phyloP scores from a whole-genome alignment of 495 filamentous ascomycete species.

The Opeltia flavorubescens region DNA sequence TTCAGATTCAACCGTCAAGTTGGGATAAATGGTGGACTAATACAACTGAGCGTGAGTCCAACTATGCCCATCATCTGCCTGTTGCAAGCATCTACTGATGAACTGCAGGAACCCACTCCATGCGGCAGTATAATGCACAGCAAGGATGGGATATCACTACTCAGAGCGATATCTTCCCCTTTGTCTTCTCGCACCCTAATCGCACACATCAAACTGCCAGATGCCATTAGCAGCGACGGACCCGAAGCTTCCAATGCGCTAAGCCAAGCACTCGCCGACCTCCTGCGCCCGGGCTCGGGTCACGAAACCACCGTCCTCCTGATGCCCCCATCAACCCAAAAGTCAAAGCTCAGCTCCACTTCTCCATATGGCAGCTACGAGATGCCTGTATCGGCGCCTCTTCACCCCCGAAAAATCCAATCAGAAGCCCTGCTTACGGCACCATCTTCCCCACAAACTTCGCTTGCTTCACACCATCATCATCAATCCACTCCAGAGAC shows the following conservation, averaged over 20 bases:
- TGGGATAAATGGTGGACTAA: not conserved
- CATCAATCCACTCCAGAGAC: slow-evolving; percentile 17
- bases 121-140: no score
- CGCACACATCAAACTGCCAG: no score
- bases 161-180: no score
- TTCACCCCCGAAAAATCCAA: slow-evolving; percentile 20
- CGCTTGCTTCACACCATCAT: slow-evolving; percentile 7
- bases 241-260: not conserved
- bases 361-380: slow-evolving; percentile 20
- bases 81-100: not conserved
- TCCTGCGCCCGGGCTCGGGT: slow-evolving; percentile 16
- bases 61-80: no score
- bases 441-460: slow-evolving; percentile 13
- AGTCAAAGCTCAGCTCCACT: slow-evolving; percentile 6
- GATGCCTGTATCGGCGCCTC: slow-evolving; percentile 19
- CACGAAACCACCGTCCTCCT: slow-evolving; percentile 33
- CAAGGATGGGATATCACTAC: no score
- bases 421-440: slow-evolving; percentile 24
- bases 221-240: not conserved
- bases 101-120: no score
- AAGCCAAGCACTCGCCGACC: not conserved
- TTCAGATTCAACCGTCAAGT: not conserved
- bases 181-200: no score
- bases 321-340: slow-evolving; percentile 16
- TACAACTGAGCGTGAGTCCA: not conserved